Evolutionary conservation across 2,329 filamentous ascomycete genomes (phyloP), one percentile per base, ranked within the genome.

Genomic region (Colletotrichum ledebouriae): DNA sequence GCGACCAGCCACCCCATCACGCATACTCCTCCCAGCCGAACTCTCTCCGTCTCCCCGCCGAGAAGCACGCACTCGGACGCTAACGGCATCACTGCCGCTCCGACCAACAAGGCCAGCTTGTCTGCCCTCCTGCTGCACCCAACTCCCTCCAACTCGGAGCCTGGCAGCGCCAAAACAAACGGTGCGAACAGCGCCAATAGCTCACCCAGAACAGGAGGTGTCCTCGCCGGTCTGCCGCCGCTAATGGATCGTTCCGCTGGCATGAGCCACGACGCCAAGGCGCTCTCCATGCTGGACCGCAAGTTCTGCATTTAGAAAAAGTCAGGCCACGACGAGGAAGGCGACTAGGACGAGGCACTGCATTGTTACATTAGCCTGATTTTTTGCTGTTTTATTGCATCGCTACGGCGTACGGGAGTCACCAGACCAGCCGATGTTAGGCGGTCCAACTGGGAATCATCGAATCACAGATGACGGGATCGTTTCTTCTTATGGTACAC

Each of bases 271-370:
- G 91, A 93, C 72, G 85, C 85, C 69, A 83, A 89, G 71, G 90
- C 89, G 2, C 77, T 93, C 52, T 84, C 88, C 71, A 89, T 92
- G 75, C 80, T 93, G 57, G 88, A 93, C 77, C 82, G 84, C 71
- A 87, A 86, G 73, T 87, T 87, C 72, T 81, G 77, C 72, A 75
- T 78, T 39, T 81, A 75, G 33, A 13, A 56, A 49, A 55, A 25
- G 12, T 4, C 15, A 13, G 12, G 22, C 25, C 10, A 33, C 13
- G 29, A 17, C 20, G 13, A 13, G 13, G n/a, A 15, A 17, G 13
- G 37, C 37, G 37, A 12, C 37, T 39, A 11, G 49, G 15, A 34
- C 15, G 25, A 25, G 29, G 13, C n/a, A 34, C 52, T 63, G 59
- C 64, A 59, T 63, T 63, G 44, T 46, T 3, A 63, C 33, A 33